These are phyloP conservation scores for Dactylellina parvicollis DNA, from an alignment of 2,329 filamentous ascomycete species.

Conservation along the genomic window DNA sequence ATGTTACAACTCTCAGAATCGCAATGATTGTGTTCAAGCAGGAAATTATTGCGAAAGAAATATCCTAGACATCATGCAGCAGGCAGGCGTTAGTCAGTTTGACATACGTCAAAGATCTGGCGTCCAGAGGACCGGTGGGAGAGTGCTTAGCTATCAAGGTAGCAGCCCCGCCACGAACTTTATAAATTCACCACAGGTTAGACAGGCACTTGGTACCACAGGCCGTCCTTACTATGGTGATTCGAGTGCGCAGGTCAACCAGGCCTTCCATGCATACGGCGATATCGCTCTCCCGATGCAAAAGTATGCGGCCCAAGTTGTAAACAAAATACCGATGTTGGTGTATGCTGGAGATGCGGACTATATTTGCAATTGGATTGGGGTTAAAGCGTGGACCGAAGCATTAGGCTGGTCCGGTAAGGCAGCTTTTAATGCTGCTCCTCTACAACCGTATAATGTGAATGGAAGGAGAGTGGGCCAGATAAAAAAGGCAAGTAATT, in stretches of 20 bases:
- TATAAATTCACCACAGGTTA: neutral
- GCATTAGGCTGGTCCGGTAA: constrained; percentile 92
- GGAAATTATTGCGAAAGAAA: neutral
- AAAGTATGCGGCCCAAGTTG: constrained; percentile 62
- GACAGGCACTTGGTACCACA: neutral
- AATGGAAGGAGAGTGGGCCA: constrained; percentile 70
- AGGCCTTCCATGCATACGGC: constrained; percentile 87
- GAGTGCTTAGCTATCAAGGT: neutral
- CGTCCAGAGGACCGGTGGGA: neutral
- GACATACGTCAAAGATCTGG: neutral
- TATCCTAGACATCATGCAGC: neutral
- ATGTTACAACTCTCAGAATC: constrained; percentile 41
- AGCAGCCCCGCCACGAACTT: neutral
- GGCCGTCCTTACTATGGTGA: constrained; percentile 77
- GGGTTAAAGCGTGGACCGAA: constrained; percentile 94
- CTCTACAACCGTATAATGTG: constrained; percentile 76
- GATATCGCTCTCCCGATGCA: constrained; percentile 66
- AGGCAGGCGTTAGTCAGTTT: neutral
- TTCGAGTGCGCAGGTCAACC: constrained; percentile 98
- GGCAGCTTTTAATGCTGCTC: constrained; percentile 77
- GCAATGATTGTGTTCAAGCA: neutral
- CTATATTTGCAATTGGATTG: constrained; percentile 97
- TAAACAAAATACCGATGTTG: constrained; percentile 81
- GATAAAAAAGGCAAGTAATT: constrained; percentile 89
- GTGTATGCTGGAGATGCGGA: constrained; percentile 64